Evolutionary conservation across 225 moss, liverwort and hornwort species (phyloP).

Genomic region (Takakia lepidozioides): DNA sequence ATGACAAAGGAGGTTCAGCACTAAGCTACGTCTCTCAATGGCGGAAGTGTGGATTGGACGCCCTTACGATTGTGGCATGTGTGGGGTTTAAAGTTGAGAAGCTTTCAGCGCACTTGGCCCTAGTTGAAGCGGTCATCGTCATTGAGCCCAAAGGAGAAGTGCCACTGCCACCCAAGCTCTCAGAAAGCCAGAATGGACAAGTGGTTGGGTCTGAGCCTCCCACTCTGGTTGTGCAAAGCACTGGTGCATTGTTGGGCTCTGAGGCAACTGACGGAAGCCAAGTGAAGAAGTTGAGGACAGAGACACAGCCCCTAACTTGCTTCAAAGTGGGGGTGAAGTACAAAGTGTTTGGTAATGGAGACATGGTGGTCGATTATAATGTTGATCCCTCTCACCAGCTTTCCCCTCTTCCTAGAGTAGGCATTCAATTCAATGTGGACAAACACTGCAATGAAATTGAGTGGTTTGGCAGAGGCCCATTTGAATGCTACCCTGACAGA

Average conservation of each 20-base stretch:
- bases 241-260: slow-evolving; percentile 7
- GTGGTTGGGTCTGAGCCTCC: slow-evolving; percentile 18
- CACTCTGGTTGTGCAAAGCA: no score
- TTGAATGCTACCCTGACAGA: slow-evolving; percentile 96
- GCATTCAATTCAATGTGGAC: slow-evolving; percentile 64
- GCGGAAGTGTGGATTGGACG: slow-evolving; percentile 73
- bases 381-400: slow-evolving; percentile 40
- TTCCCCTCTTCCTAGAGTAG: slow-evolving; percentile 73
- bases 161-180: slow-evolving; percentile 28
- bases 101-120: slow-evolving; percentile 21
- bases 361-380: slow-evolving; percentile 46
- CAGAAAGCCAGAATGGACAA: slow-evolving; percentile 57
- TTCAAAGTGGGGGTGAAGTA: slow-evolving; percentile 66
- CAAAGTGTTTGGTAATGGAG: slow-evolving; percentile 66
- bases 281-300: slow-evolving; percentile 18
- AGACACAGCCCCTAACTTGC: slow-evolving; percentile 13
- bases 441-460: slow-evolving; percentile 46
- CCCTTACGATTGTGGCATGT: slow-evolving; percentile 27
- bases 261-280: slow-evolving; percentile 11
- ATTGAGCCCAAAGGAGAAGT: slow-evolving; percentile 47
- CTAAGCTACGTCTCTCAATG: slow-evolving; percentile 68
- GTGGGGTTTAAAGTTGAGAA: slow-evolving; percentile 23
- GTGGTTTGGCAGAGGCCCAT: slow-evolving; percentile 93
- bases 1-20: slow-evolving; percentile 85
- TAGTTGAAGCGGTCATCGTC: slow-evolving; percentile 33